These are phyloP conservation scores for Ceratocystis smalleyi DNA, from an alignment of 2,329 filamentous ascomycete genomes.

Conservation along the genomic window DNA sequence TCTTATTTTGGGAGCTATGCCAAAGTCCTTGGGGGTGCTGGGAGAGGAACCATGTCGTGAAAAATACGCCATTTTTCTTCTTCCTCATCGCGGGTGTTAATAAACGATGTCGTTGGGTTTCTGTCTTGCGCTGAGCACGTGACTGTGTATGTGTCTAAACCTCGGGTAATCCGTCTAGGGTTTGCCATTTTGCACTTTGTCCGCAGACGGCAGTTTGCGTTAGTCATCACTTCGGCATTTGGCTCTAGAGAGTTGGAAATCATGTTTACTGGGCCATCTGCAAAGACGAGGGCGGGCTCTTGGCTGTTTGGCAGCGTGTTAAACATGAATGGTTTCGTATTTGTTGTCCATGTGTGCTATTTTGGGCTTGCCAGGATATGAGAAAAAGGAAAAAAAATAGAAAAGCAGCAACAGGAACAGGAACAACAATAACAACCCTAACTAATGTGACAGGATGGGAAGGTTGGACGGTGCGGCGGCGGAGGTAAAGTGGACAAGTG, in stretches of 20 bases:
- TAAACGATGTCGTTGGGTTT: slow-evolving; percentile 6
- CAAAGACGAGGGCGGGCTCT: neutral
- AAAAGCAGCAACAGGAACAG: too few relatives aligned
- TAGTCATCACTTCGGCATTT: neutral
- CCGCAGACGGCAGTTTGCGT: neutral
- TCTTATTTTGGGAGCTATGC: neutral
- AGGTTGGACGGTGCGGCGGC: too few relatives aligned
- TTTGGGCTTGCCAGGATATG: neutral
- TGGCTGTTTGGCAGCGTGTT: neutral
- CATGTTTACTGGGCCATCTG: neutral
- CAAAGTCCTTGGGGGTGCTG: neutral
- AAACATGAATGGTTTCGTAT: neutral
- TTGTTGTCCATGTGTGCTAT: neutral
- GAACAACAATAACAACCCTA: too few relatives aligned
- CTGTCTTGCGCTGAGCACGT: neutral
- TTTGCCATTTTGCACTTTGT: neutral
- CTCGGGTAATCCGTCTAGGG: neutral
- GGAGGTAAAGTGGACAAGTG: too few relatives aligned
- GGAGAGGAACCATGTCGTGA: neutral
- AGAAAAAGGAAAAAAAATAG: too few relatives aligned
- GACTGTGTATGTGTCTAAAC: neutral
- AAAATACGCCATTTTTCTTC: neutral
- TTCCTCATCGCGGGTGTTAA: neutral
- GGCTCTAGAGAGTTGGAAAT: neutral
- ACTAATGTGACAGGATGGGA: too few relatives aligned